Conservation (phyloP, 2,329 filamentous ascomycete species). For the Colletotrichum godetiae region DNA sequence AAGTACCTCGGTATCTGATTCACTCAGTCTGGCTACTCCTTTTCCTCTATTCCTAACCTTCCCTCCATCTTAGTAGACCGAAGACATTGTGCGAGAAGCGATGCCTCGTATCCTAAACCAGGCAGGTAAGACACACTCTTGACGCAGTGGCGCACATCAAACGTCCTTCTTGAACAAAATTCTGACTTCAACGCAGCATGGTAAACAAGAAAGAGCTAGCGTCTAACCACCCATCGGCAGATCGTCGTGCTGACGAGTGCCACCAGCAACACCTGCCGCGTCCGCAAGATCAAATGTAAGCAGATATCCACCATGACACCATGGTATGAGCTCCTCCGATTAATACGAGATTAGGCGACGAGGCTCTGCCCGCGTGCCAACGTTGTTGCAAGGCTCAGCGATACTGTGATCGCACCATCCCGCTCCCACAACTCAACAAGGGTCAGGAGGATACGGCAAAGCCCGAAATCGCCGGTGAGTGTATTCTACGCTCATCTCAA, state of each 20-base stretch:
- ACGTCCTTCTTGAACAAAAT: background rate
- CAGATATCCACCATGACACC: background rate
- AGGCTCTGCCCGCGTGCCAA: conserved; percentile 45
- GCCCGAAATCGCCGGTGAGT: background rate
- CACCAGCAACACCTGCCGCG: conserved; percentile 49
- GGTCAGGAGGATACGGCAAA: background rate
- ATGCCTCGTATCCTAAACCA: conserved; percentile 27
- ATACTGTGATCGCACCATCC: conserved; percentile 48
- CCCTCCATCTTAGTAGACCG: background rate
- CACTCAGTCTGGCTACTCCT: background rate
- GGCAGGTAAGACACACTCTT: conserved; percentile 6
- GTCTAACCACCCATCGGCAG: no score
- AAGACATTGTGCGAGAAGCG: background rate
- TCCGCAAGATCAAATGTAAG: conserved; percentile 50
- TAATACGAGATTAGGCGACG: conserved; percentile 43
- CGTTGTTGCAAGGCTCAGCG: conserved; percentile 45
- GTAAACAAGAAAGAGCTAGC: background rate
- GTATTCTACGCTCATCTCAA: background rate
- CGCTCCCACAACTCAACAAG: conserved; percentile 16
- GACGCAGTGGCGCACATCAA: background rate
- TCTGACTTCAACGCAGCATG: background rate
- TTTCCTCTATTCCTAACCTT: background rate
- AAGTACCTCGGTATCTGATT: no score
- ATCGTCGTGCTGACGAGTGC: background rate
- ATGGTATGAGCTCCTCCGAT: background rate